A percentile compares a stretch with the other conserved stretches of the same genome.
Conservation (phyloP, 257 asterid genomes). For the Linderniella brevidens region DNA sequence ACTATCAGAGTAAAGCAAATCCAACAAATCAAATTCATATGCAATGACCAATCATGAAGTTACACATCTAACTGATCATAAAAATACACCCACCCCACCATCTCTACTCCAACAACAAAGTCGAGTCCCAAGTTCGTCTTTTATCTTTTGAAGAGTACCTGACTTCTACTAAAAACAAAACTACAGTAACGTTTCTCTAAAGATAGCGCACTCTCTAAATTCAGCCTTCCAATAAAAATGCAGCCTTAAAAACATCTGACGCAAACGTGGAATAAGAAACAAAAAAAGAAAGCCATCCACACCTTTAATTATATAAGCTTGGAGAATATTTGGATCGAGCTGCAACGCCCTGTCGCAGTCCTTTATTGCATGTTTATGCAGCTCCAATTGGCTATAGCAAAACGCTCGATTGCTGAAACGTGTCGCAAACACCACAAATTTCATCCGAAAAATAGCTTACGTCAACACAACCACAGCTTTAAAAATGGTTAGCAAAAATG, state of each 20-base stretch:
- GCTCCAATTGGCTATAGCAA: constrained; percentile 93
- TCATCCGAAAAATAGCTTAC: constrained; percentile 7
- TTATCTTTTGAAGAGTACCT: too few species aligned
- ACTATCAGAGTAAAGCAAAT: too few species aligned
- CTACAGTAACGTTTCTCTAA: too few species aligned
- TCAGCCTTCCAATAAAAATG: constrained; percentile 7
- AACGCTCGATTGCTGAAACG: constrained; percentile 76
- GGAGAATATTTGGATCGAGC: constrained; percentile 73
- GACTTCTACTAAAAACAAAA: too few species aligned
- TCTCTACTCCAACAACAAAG: too few species aligned
- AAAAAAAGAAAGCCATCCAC: constrained; percentile 14
- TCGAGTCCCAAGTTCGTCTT: too few species aligned
- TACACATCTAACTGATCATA: too few species aligned
- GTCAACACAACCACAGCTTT: constrained; percentile 12
- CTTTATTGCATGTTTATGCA: constrained; percentile 86
- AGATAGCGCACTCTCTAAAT: background rate
- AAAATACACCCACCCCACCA: too few species aligned
- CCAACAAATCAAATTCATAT: too few species aligned
- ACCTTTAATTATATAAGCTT: constrained; percentile 87
- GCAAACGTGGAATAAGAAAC: background rate
- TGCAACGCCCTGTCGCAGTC: constrained; percentile 83
- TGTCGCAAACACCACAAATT: constrained; percentile 7
- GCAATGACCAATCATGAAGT: too few species aligned
- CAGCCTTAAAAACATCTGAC: constrained; percentile 1
- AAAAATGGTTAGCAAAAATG: background rate